These are phyloP conservation scores for Dendrothele bispora DNA, from an alignment of 768 basidiomycete genomes.

Conservation along the genomic window DNA sequence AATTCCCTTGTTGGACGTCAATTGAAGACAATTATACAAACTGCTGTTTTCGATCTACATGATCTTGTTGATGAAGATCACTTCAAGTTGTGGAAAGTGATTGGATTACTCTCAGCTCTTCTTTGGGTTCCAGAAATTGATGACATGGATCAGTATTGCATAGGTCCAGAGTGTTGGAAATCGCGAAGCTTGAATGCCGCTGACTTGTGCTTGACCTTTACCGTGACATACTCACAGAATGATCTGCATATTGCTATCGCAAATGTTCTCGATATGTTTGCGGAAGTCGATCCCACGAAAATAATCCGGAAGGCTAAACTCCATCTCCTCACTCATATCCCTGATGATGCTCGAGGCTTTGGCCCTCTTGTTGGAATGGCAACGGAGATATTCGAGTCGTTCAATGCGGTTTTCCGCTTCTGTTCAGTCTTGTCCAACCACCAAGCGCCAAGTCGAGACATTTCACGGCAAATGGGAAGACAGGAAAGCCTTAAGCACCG, in stretches of 20 bases:
- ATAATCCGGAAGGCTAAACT: conserved; percentile 17
- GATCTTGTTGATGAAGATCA: conserved; percentile 19
- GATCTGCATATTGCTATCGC: conserved; percentile 8
- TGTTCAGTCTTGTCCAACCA: conserved; percentile 26
- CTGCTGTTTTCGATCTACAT: conserved; percentile 24
- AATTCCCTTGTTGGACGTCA: conserved; percentile 27
- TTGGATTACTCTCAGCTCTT: conserved; percentile 20
- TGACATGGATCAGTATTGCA: conserved; percentile 20
- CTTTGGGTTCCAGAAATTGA: conserved; percentile 29
- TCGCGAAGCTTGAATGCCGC: too few species aligned
- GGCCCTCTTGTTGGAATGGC: conserved; percentile 13
- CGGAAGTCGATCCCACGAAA: conserved; percentile 13
- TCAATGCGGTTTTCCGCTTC: conserved; percentile 26
- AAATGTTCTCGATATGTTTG: conserved; percentile 19
- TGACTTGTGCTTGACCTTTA: background rate
- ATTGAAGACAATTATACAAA: conserved; percentile 26
- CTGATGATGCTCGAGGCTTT: conserved; percentile 8
- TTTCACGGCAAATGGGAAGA: conserved; percentile 14
- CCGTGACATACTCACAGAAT: too few species aligned
- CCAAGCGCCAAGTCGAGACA: conserved; percentile 26
- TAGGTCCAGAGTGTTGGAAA: conserved; percentile 1
- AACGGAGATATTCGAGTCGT: conserved; percentile 24
- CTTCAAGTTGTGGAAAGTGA: conserved; percentile 18
- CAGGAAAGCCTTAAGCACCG: conserved; percentile 14
- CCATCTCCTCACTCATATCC: conserved; percentile 16